Percentiles rank a stretch among this genome's conserved stretches.
phyloP scores from a whole-genome alignment of 2,329 filamentous ascomycete species.

The Epichloe sibirici region DNA sequence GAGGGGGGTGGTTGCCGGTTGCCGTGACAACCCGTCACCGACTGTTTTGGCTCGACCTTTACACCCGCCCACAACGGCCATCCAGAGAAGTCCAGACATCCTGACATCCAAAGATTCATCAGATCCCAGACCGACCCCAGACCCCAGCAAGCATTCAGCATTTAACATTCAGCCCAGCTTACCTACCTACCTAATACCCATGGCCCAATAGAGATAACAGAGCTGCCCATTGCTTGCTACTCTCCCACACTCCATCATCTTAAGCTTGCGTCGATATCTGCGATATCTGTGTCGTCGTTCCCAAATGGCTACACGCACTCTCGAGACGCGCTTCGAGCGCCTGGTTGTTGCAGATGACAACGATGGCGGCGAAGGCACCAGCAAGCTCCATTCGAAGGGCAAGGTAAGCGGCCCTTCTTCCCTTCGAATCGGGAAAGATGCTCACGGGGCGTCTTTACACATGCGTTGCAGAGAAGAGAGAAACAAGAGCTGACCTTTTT shows the following conservation, averaged over 20 bases:
- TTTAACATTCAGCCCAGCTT: neutral
- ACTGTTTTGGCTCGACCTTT: neutral
- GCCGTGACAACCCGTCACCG: slow-evolving; percentile 3
- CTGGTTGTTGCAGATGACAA: slow-evolving; percentile 87
- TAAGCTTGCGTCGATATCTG: neutral
- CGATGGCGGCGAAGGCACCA: slow-evolving; percentile 39
- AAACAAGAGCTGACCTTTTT: neutral
- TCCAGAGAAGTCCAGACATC: neutral
- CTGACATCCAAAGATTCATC: too few species aligned
- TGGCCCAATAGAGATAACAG: neutral
- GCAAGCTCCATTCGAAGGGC: slow-evolving; percentile 50
- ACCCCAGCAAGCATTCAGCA: neutral
- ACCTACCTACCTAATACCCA: neutral
- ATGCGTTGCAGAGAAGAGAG: neutral
- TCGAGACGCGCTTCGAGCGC: slow-evolving; percentile 83
- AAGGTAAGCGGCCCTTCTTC: slow-evolving; percentile 49
- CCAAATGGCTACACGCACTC: slow-evolving; percentile 59
- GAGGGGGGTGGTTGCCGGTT: neutral
- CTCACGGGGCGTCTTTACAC: neutral
- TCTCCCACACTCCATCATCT: neutral
- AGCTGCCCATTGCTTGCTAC: neutral
- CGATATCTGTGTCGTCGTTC: neutral
- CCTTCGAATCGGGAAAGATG: neutral
- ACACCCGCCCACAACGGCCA: neutral
- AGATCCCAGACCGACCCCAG: too few species aligned